Conservation (phyloP, 164 flowering plant genomes). For the Macadamia tetraphylla region DNA sequence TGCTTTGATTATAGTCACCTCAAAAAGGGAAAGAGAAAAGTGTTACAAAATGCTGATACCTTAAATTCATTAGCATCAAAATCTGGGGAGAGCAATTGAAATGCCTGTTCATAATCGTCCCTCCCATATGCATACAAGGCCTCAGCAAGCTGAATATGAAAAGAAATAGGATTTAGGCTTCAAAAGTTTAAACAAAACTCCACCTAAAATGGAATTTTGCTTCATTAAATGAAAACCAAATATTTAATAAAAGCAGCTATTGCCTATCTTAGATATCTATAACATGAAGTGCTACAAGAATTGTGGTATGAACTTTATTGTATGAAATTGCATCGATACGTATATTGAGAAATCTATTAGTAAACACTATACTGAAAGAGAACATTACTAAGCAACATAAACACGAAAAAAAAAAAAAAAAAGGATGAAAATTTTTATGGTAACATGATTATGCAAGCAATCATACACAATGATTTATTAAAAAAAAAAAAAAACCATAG, state of each 20-base stretch:
- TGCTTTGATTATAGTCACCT: not conserved
- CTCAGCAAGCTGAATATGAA: constrained; percentile 68
- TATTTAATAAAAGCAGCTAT: not conserved
- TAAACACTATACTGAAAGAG: too few species aligned
- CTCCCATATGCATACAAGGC: constrained; percentile 64
- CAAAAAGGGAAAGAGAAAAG: not conserved
- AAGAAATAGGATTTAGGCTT: not conserved
- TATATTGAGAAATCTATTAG: too few species aligned
- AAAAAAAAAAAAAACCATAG: too few species aligned
- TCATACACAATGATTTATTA: too few species aligned
- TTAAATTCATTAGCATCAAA: constrained; percentile 62
- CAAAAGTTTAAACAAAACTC: not conserved
- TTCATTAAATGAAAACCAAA: not conserved
- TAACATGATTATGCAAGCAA: too few species aligned
- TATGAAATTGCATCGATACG: too few species aligned
- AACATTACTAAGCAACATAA: too few species aligned
- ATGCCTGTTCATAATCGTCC: constrained; percentile 42
- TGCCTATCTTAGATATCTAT: not conserved
- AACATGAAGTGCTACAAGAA: not conserved
- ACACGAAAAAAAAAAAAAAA: too few species aligned
- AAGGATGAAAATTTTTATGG: too few species aligned
- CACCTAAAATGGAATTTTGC: not conserved
- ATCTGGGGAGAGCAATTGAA: constrained; percentile 60
- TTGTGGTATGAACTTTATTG: not conserved
- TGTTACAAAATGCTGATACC: constrained; percentile 29